A percentile compares a stretch with the other conserved stretches of the same genome.
Conservation (phyloP, 495 filamentous ascomycete species). For the Aspergillus diversus region DNA sequence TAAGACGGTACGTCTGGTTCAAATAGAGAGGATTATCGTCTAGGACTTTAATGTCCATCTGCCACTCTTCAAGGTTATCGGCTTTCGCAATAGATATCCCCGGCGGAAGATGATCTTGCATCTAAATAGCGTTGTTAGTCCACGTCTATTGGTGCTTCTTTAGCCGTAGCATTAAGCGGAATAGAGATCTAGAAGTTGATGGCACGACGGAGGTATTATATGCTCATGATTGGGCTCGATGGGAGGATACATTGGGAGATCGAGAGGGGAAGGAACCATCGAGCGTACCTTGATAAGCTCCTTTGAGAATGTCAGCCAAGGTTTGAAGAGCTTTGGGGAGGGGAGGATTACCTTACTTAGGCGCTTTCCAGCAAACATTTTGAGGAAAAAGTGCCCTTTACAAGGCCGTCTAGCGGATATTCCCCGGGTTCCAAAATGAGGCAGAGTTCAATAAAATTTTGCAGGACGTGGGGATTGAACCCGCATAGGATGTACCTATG, state of each 20-base stretch:
- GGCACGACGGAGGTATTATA: neutral
- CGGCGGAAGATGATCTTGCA: constrained; percentile 54
- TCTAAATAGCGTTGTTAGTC: constrained; percentile 23
- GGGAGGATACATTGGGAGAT: neutral
- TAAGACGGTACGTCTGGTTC: constrained; percentile 79
- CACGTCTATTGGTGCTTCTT: neutral
- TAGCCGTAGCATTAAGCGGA: neutral
- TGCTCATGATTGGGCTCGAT: neutral
- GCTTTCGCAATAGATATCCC: constrained; percentile 82
- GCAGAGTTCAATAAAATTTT: neutral
- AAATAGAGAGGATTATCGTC: constrained; percentile 90
- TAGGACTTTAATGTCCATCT: constrained; percentile 88
- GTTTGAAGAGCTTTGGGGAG: constrained; percentile 3
- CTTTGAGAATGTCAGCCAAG: constrained; percentile 23
- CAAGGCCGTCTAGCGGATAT: neutral
- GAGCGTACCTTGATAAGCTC: constrained; percentile 48
- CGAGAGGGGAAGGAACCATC: constrained; percentile 4
- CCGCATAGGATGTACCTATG: constrained; percentile 22
- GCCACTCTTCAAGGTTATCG: constrained; percentile 86
- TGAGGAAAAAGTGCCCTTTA: constrained; percentile 11
- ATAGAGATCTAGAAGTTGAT: constrained; percentile 17
- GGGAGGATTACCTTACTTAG: constrained; percentile 47
- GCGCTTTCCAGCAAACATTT: constrained; percentile 52
- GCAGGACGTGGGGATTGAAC: constrained; percentile 5
- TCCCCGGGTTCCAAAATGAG: neutral